Conservation (phyloP, 305 asterid genomes). For the Fraxinus platypoda region DNA sequence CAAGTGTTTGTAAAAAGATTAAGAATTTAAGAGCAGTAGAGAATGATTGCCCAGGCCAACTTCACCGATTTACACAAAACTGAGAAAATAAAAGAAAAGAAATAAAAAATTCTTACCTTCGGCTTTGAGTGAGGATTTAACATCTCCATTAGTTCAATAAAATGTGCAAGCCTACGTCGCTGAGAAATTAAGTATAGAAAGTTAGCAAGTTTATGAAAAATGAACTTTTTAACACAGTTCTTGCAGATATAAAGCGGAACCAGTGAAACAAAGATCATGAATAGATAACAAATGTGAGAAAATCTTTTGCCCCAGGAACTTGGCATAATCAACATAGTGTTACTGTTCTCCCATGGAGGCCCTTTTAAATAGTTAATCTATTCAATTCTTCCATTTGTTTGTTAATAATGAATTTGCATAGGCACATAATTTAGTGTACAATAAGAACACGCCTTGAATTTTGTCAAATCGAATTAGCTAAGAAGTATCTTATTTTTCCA, state of each 20-base stretch:
- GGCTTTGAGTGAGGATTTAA: constrained; percentile 76
- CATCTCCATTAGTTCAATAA: constrained; percentile 91
- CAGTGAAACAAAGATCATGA: background rate
- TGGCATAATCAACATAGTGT: background rate
- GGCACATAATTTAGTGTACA: background rate
- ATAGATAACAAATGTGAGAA: background rate
- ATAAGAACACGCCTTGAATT: background rate
- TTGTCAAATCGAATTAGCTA: background rate
- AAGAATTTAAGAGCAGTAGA: background rate
- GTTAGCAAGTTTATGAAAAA: constrained; percentile 4
- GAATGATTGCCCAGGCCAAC: background rate
- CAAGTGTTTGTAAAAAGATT: background rate
- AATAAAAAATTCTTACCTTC: constrained; percentile 40
- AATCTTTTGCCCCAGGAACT: background rate
- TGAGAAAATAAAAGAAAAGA: constrained; percentile 4
- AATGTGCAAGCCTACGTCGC: constrained; percentile 81
- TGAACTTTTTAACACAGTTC: background rate
- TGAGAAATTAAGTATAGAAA: constrained; percentile 28
- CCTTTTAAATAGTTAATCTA: background rate
- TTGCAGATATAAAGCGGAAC: background rate
- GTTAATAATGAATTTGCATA: background rate
- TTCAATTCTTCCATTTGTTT: background rate
- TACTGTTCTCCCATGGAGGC: background rate
- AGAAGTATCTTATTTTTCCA: background rate
- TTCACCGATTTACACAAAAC: background rate